Conservation (phyloP, 2,329 filamentous ascomycete species). For the Penicillium sp. region DNA sequence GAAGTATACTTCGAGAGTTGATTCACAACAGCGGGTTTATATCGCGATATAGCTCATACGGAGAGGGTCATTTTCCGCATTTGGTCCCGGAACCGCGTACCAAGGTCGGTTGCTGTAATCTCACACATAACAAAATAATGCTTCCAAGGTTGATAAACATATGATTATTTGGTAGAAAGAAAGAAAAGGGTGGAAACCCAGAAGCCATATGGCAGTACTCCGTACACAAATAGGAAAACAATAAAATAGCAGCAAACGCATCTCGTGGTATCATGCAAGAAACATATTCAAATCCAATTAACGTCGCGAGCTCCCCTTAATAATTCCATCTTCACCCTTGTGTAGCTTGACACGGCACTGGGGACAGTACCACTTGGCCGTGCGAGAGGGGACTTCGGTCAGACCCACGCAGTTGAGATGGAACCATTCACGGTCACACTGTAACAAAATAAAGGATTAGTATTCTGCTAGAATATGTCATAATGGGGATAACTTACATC, state of each 20-base stretch:
- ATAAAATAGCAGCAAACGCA: constrained; percentile 3
- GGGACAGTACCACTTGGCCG: constrained; percentile 66
- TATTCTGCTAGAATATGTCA: background rate
- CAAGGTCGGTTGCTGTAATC: too few relatives aligned
- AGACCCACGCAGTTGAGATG: constrained; percentile 62
- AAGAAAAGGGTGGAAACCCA: background rate
- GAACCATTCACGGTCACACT: constrained; percentile 68
- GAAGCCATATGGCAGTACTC: background rate
- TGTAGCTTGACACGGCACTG: constrained; percentile 56
- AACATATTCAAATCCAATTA: constrained; percentile 8
- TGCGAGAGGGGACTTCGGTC: constrained; percentile 58
- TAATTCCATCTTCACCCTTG: constrained; percentile 44
- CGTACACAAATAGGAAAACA: background rate
- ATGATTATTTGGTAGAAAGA: background rate
- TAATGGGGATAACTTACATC: constrained; percentile 44
- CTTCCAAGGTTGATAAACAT: background rate
- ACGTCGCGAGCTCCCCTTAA: constrained; percentile 38
- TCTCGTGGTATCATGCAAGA: constrained; percentile 28
- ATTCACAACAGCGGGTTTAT: too few relatives aligned
- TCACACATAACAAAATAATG: too few relatives aligned
- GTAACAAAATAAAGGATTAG: constrained; percentile 18
- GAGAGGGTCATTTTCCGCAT: too few relatives aligned
- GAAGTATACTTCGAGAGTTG: background rate
- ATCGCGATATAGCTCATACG: too few relatives aligned
- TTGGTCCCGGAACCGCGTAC: too few relatives aligned